Evolutionary conservation across 495 filamentous ascomycete genomes (phyloP).

Genomic region (Aspergillus conjunctus): DNA sequence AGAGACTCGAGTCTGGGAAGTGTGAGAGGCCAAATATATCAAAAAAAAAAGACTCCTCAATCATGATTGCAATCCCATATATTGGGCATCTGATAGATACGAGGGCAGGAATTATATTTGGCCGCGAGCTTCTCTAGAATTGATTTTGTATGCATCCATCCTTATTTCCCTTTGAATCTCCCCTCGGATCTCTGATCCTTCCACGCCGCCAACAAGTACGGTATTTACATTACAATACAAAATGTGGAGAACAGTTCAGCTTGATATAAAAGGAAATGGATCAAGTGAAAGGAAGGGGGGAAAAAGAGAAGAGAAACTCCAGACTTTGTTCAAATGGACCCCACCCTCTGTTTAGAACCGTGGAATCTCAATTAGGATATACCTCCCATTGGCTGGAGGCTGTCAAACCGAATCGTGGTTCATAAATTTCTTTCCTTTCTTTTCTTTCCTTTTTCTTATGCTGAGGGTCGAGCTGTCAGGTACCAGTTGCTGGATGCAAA

Average conservation of each 20-base stretch:
- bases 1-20: conserved; percentile 8
- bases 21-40: conserved; percentile 3
- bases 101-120: too few species aligned
- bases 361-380: conserved; percentile 19
- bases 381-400: conserved; percentile 26
- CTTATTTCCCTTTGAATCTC: too few species aligned
- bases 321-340: conserved; percentile 10
- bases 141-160: not conserved
- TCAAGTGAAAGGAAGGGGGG: not conserved
- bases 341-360: conserved; percentile 27
- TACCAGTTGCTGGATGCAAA: not conserved
- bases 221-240: conserved; percentile 20
- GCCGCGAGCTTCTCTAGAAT: not conserved
- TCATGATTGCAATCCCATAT: too few species aligned
- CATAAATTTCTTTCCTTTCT: conserved; percentile 11
- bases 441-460: not conserved
- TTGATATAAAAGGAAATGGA: conserved; percentile 10
- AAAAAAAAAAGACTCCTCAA: conserved; percentile 1
- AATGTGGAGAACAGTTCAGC: conserved; percentile 12
- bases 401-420: conserved; percentile 11
- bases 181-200: too few species aligned
- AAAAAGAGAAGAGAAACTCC: conserved; percentile 3
- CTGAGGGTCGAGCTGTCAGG: not conserved
- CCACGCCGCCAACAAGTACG: too few species aligned
- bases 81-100: too few species aligned